Percentiles rank a stretch among this genome's conserved stretches.
phyloP scores from a whole-genome alignment of 2,329 filamentous ascomycete genomes.

The Cyclaneusma minus region DNA sequence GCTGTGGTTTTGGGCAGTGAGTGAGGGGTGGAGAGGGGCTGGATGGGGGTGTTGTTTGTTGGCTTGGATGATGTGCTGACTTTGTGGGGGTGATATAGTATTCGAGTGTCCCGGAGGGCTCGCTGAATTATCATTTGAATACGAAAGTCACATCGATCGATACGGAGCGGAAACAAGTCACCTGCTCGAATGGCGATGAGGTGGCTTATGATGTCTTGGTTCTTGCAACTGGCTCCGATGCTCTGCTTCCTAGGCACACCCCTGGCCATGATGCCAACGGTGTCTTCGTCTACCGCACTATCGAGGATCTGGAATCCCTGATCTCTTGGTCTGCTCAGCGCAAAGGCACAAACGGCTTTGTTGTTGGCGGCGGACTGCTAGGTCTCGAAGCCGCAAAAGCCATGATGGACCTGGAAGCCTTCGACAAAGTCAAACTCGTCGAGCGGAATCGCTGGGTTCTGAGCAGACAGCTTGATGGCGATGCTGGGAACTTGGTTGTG shows the following conservation, averaged over 20 bases:
- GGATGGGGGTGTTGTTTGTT: no score
- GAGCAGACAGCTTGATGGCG: constrained; percentile 65
- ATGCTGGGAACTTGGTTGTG: constrained; percentile 68
- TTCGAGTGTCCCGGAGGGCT: constrained; percentile 45
- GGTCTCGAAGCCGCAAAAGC: constrained; percentile 84
- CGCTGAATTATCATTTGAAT: constrained; percentile 62
- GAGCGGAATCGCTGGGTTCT: constrained; percentile 75
- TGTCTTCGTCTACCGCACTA: constrained; percentile 80
- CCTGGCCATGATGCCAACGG: constrained; percentile 68
- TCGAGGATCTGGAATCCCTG: constrained; percentile 63
- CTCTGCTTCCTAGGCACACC: constrained; percentile 50
- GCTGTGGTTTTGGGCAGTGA: no score
- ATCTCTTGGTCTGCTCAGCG: constrained; percentile 56
- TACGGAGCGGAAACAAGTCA: constrained; percentile 46
- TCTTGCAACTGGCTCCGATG: constrained; percentile 75
- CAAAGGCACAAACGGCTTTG: constrained; percentile 54
- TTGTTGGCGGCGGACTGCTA: constrained; percentile 72
- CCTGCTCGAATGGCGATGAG: constrained; percentile 51
- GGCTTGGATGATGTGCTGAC: not conserved
- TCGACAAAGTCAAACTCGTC: constrained; percentile 58
- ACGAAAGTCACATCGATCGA: constrained; percentile 56
- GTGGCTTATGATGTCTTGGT: constrained; percentile 70
- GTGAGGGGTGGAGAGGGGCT: no score
- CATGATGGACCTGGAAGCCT: constrained; percentile 73
- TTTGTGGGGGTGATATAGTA: constrained; percentile 37